Evolutionary conservation across 257 asterid genomes (phyloP), one percentile per base, ranked within the genome.

Genomic region (Cordia subcordata): DNA sequence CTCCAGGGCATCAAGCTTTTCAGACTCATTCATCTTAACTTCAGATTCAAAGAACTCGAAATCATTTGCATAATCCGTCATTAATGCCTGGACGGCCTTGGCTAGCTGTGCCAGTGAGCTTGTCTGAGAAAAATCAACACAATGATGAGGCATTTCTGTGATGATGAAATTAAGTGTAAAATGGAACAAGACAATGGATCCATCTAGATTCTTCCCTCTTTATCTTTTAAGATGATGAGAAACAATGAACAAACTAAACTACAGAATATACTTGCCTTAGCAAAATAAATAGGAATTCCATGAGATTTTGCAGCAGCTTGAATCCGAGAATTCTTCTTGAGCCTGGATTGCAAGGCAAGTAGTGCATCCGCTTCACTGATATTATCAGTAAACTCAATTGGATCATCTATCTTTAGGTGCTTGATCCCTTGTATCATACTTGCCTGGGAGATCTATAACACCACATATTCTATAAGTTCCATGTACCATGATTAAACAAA

Each of bases 221-320:
- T 65, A 46, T 5, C 10, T 61, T 53, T 16, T 53, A 27, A 27
- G 11, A 42, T 55, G 60, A 53, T 6, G 39, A 58, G 12, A 18
- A 49, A 42, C 3, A n/a, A 12, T 15, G 6, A 6, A 68, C 46
- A 37, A 53, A 50, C 69, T 46, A 58, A 69, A 53, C 53, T 5
- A 27, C 22, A 46, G 46, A 49, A 46, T 20, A 17, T 11, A 44
- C 60, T 61, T 72, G 81, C 99, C 95, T 92, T 92, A 49, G 82
- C 62, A 27, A 79, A 65, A 80, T 86, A 92, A 69, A 79, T 78
- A 65, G 97, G 99, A 81, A 88, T 82, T 67, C 94, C 89, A 33
- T 71, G 94, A 62, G 99, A 77, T 75, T 74, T 86, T 49, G 97
- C 93, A 23, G 96, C 99, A 54, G 93, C 90, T 85, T 92, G 99